Conservation (phyloP, 352 stramenopile species). For the Globisporangium nodosum region DNA sequence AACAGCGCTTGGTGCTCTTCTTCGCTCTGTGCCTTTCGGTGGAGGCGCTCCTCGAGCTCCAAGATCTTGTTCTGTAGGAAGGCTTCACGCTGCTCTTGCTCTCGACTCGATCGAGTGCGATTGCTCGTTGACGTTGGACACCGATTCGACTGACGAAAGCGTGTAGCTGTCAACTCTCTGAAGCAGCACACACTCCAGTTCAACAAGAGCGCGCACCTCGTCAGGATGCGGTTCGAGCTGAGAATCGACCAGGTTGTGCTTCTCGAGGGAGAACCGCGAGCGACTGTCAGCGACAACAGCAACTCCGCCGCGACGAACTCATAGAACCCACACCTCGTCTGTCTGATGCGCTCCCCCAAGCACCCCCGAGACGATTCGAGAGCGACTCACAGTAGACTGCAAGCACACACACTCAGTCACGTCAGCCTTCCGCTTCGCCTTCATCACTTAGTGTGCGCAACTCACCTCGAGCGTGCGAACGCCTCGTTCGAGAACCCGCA, state of each 20-base stretch:
- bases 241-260: not conserved
- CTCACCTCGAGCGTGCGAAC: constrained; percentile 10
- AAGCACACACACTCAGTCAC: not conserved
- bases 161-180: not conserved
- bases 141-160: not conserved
- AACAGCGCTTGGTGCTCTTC: constrained; percentile 10
- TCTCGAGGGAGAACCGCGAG: not conserved
- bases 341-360: not conserved
- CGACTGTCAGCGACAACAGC: not conserved
- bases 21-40: constrained; percentile 11
- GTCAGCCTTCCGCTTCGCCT: not conserved
- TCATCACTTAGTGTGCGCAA: not conserved
- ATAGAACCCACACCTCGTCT: not conserved
- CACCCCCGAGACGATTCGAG: not conserved
- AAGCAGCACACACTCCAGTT: not conserved
- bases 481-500: constrained; percentile 12
- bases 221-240: not conserved
- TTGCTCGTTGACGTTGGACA: not conserved
- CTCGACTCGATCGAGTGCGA: not conserved
- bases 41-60: constrained; percentile 10
- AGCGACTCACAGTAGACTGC: constrained; percentile 1
- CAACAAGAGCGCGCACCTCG: not conserved
- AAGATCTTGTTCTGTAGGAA: constrained; percentile 7
- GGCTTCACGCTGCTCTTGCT: constrained; percentile 8
- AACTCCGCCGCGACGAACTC: not conserved